Evolutionary conservation across 805 yeast genomes (phyloP).

Genomic region (Debaryomyces maramus): DNA sequence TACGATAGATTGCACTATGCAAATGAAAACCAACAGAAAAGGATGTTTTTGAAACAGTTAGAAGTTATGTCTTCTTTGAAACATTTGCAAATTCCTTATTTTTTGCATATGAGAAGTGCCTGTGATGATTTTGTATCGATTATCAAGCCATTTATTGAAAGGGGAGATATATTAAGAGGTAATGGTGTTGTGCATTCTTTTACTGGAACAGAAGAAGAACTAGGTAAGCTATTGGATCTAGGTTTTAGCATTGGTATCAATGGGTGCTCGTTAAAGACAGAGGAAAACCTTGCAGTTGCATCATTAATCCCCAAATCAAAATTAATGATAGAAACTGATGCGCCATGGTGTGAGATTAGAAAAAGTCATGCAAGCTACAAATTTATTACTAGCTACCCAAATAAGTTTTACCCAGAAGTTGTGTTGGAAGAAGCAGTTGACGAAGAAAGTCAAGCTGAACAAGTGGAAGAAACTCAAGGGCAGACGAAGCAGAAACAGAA

Average conservation of each 20-base stretch:
- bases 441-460: not conserved
- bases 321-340: conserved; percentile 87
- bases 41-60: conserved; percentile 72
- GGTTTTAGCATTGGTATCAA: conserved; percentile 80
- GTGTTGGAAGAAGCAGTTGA: not conserved
- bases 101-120: conserved; percentile 87
- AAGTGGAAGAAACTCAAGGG: conserved; percentile 9
- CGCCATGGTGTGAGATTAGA: conserved; percentile 97
- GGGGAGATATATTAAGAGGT: conserved; percentile 39
- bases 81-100: conserved; percentile 65
- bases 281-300: conserved; percentile 70
- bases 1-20: conserved; percentile 86
- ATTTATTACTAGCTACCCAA: conserved; percentile 56
- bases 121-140: conserved; percentile 73
- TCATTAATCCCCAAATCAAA: conserved; percentile 64
- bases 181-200: conserved; percentile 94
- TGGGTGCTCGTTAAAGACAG: conserved; percentile 87
- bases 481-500: conserved; percentile 14
- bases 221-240: conserved; percentile 52
- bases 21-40: conserved; percentile 60
- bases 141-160: conserved; percentile 58
- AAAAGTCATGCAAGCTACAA: conserved; percentile 75
- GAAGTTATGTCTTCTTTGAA: conserved; percentile 50
- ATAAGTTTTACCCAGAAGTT: conserved; percentile 50
- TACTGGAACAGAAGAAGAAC: conserved; percentile 75